Base-by-base conservation (phyloP, 345 rosid genomes). In the Odontarrhena argentea region DNA sequence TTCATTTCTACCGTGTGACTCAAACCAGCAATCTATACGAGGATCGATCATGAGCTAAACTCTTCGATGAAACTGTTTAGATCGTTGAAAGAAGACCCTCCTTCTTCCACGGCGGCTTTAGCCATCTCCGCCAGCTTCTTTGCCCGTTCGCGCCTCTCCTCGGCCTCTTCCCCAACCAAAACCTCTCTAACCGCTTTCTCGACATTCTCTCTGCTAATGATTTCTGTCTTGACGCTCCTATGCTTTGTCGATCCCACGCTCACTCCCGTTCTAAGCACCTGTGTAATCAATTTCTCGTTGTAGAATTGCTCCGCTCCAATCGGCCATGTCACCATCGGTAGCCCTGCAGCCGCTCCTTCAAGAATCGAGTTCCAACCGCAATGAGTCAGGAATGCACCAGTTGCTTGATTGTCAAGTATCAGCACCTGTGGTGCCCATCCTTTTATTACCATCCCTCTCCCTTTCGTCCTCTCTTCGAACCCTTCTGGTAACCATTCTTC, bases 301-400 rank as follows among this genome's bases (percentile, higher is more conserved):
- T 47, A 73, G 48, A 79, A 81, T 41, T 84, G 85, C 68, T 84
- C 85, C 0, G 84, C 84, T 6, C 8, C 43, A 10, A 73, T 40
- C 0, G 87, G 85, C 87, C 85, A 81, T 2, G 78, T 79, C 36
- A 84, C 75, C 82, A 84, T 71, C 1, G 81, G 85, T 37, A 81
- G 59, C 22, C 87, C 83, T 5, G 78, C 75, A 38, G 74, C 42
- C 0, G 77, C 58, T n/a, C 76, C 79, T 52, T 83, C 87, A 2
- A 81, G 46, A 36, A 71, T 13, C 0, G 85, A 84, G 70, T 79
- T 84, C 87, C 84, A 84, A 44, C 87, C 85, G 12, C 85, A 84
- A 9, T 81, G 85, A 2, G 86, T 84, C 73, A 84, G 55, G 3
- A 78, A 81, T 34, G 77, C 81, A 25, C 83, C 81, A 1, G 63